These are phyloP conservation scores for Trichoderma virens DNA, from an alignment of 495 filamentous ascomycete species.

Conservation along the genomic window DNA sequence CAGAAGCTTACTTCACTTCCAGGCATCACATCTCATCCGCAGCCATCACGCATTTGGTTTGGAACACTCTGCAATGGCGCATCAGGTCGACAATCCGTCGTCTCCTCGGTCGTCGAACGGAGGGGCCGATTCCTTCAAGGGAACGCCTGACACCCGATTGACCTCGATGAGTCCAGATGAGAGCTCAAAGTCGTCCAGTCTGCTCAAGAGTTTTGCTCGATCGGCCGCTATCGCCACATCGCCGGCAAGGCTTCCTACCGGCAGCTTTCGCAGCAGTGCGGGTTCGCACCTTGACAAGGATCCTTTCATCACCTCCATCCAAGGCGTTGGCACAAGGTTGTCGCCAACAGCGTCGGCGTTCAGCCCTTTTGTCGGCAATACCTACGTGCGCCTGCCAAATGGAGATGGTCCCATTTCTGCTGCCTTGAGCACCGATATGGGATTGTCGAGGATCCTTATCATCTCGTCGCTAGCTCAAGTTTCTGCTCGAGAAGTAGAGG, in stretches of 20 bases:
- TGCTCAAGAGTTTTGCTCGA: constrained; percentile 20
- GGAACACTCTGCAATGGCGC: constrained; percentile 18
- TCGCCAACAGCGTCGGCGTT: constrained; percentile 44
- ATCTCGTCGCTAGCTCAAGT: constrained; percentile 24
- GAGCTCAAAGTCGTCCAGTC: constrained; percentile 27
- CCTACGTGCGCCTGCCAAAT: constrained; percentile 7
- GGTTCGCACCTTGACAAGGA: constrained; percentile 29
- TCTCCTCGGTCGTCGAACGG: constrained; percentile 54
- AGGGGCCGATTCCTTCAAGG: constrained; percentile 45
- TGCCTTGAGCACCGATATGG: constrained; percentile 29
- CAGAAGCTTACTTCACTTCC: not conserved
- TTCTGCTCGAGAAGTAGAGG: constrained; percentile 23
- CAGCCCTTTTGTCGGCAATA: constrained; percentile 24
- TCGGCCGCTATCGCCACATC: constrained; percentile 13
- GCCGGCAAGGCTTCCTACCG: constrained; percentile 8
- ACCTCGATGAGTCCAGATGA: constrained; percentile 60
- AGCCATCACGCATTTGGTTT: not conserved
- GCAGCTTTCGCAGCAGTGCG: constrained; percentile 11
- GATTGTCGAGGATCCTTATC: constrained; percentile 31
- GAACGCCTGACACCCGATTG: constrained; percentile 55
- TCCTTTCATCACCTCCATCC: constrained; percentile 30
- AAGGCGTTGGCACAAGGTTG: constrained; percentile 33
- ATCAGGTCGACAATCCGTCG: constrained; percentile 33
- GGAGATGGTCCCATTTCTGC: constrained; percentile 12
- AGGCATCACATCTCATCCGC: not conserved